Base-by-base conservation (phyloP, 1,284 basidiomycete genomes). In the Pholiota adiposa region DNA sequence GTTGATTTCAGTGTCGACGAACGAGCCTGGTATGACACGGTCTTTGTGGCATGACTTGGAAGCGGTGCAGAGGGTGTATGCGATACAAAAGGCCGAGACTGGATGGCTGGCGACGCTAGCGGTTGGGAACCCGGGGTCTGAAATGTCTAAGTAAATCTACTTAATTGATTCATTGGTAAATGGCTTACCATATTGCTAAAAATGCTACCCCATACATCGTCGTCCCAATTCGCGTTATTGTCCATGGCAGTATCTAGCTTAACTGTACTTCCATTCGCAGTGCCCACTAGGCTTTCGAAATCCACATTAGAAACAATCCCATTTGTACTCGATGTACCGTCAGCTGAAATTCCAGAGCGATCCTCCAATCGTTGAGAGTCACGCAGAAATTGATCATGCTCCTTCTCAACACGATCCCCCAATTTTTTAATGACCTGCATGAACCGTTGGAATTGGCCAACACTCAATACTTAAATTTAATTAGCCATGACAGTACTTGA, bases 401-500 rank as follows among this genome's bases (percentile, higher is more conserved):
- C 94, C 65, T 84, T 85, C 74, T 94, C 91, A 8, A 97, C 94
- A 11, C 93, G 85, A 29, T 90, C 87, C 16, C 90, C 88, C 12
- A 91, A 77, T 67, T 84, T 86, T 64, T 82, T 82, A 56, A 96
- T 91, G 38, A 90, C 89, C 46, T 75, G 73, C 94, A 96, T 96
- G 73, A 96, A 96, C 3, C 90, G 86, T 63, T 89, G 84, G 72
- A 98, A 99, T 75, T 99, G 97, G 31, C 91, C 86, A 3, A 96
- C 84, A 66, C 90, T 97, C 27, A 98, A 77, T 38, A 98, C 91
- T 93, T 68, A 16, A 29, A 5, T 29, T 7, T 46, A 27, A 43
- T 59, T 12, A 57, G 55, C 54, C 21, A 16, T 46, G 52, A n/a
- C 58, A 55, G 31, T 53, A 12, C 60, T 16, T 33, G 29, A 50